These are phyloP conservation scores for Mortierella hygrophila DNA, from an alignment of 192 early-diverging fungal genomes.

Conservation along the genomic window DNA sequence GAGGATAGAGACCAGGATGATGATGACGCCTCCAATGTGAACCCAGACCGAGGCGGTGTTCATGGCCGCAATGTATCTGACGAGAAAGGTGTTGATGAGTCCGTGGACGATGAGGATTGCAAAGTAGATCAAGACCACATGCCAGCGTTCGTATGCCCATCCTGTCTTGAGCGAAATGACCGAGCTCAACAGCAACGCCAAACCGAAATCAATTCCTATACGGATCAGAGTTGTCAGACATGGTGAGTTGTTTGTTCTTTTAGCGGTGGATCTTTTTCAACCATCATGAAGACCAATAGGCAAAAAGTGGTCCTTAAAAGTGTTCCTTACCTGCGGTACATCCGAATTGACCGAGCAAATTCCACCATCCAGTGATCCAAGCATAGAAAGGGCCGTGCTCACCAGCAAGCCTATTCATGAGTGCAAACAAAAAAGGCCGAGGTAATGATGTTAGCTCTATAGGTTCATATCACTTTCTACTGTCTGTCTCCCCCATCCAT, in stretches of 20 bases:
- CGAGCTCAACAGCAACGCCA: conserved; percentile 45
- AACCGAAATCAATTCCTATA: conserved; percentile 35
- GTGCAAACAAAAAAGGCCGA: not conserved
- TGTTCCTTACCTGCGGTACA: conserved; percentile 39
- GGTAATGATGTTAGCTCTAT: not conserved
- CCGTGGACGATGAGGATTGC: conserved; percentile 51
- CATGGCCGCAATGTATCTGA: conserved; percentile 47
- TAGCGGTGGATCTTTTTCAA: not conserved
- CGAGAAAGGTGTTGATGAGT: conserved; percentile 48
- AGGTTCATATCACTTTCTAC: not conserved
- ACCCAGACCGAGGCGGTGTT: conserved; percentile 58
- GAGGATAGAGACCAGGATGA: conserved; percentile 56
- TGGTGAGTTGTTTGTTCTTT: not conserved
- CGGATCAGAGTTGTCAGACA: not conserved
- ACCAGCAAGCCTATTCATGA: conserved; percentile 50
- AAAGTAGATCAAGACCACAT: conserved; percentile 59
- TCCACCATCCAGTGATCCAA: conserved; percentile 68
- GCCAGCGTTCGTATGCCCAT: conserved; percentile 36
- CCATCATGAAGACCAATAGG: not conserved
- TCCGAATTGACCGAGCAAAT: conserved; percentile 66
- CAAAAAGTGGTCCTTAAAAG: not conserved
- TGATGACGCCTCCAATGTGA: conserved; percentile 57
- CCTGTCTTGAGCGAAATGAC: conserved; percentile 48
- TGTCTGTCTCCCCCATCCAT: no score
- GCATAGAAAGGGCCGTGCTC: conserved; percentile 54